These are phyloP conservation scores for Dorcoceras hygrometricum DNA, from an alignment of 257 asterid genomes.

Conservation along the genomic window DNA sequence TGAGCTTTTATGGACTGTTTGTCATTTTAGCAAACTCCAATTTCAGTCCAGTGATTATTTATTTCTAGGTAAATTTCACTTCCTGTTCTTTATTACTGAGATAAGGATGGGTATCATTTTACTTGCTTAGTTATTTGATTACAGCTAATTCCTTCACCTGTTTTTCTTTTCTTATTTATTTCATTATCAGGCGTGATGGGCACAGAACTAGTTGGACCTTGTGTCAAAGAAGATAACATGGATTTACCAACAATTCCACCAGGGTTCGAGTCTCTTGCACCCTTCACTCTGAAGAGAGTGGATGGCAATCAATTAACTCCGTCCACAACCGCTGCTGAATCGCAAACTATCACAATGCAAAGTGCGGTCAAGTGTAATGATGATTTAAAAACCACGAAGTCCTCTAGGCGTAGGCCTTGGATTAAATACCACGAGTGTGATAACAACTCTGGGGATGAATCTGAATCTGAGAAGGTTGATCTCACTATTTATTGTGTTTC, in stretches of 20 bases:
- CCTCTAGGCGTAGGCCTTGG: constrained; percentile 53
- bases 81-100: not conserved
- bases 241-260: constrained; percentile 79
- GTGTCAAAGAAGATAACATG: constrained; percentile 71
- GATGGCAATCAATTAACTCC: constrained; percentile 35
- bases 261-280: constrained; percentile 84
- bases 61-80: constrained; percentile 9
- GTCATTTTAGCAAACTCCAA: not conserved
- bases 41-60: not conserved
- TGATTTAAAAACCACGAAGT: constrained; percentile 41
- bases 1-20: not conserved
- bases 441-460: constrained; percentile 66
- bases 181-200: constrained; percentile 55
- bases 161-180: constrained; percentile 5
- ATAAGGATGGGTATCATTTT: not conserved
- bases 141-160: constrained; percentile 16
- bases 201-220: constrained; percentile 66
- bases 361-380: constrained; percentile 37
- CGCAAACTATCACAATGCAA: constrained; percentile 36
- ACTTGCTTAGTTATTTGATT: not conserved
- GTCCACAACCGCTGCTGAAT: constrained; percentile 39
- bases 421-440: constrained; percentile 48
- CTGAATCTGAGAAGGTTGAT: constrained; percentile 63
- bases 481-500: constrained; percentile 18
- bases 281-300: constrained; percentile 60